Evolutionary conservation across 768 basidiomycete genomes (phyloP), one percentile per base, ranked within the genome.

Genomic region (Harrya chromipes): DNA sequence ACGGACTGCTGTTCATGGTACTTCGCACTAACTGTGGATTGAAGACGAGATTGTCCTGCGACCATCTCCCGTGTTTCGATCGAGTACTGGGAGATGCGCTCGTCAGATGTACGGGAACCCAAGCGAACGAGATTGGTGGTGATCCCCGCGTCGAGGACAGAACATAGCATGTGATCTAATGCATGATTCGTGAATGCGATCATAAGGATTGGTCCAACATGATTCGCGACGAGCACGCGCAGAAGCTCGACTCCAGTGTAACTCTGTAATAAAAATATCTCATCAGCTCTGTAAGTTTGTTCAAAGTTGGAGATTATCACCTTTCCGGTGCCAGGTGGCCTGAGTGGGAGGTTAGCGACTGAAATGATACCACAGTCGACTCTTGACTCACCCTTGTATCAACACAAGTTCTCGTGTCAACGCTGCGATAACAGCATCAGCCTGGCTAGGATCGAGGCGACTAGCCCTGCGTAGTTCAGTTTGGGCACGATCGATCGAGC

Each of bases 251-350:
- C 76, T 1, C 83, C 85, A 4, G 83, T 85, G 56, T 74, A 87
- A 21, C 79, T 82, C 82, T 85, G 52, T 36, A 21, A 51, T 10
- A 19, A 47, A 46, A 4, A 31, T 14, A 0, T 10, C 2, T 3
- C 16, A 34, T 23, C 47, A 50, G n/a, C 43, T 20, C 23, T 17
- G 6, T 17, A 2, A 31, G 6, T 34, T 24, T 10, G 16, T 12
- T 4, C 20, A 10, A 10, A 14, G 16, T 11, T 4, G 8, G 12
- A 33, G 4, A 19, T 16, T 24, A 49, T 53, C 38, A 84, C 84
- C 76, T 88, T 88, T 53, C 87, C 88, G 0, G 87, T 89, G 1
- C 87, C 88, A 1, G 87, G 88, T 21, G 87, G 87, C 39, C 85
- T 86, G 49, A 4, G 33, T 4, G 23, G 24, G 23, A 41, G 23